phyloP scores from a whole-genome alignment of 2,329 filamentous ascomycete genomes.

The Gliomastix tumulicola region DNA sequence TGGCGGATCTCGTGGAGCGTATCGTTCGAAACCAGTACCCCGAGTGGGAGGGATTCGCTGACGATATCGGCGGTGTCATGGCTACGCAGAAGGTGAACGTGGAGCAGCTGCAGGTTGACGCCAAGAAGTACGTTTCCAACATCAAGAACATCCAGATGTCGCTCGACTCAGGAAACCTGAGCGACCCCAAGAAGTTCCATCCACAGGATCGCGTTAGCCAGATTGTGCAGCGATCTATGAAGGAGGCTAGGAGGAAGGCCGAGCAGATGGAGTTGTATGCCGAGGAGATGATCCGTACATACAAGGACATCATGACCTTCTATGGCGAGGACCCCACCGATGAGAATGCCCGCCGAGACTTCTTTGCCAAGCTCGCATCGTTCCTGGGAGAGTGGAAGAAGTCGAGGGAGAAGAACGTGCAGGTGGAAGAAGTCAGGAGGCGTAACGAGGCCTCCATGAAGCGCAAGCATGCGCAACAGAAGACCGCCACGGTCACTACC shows the following conservation, averaged over 20 bases:
- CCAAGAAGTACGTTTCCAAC: constrained; percentile 88
- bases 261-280: constrained; percentile 93
- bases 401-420: constrained; percentile 86
- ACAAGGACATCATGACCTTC: constrained; percentile 92
- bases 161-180: constrained; percentile 87
- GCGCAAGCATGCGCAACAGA: constrained; percentile 72
- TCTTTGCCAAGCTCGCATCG: constrained; percentile 86
- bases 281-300: constrained; percentile 85
- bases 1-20: constrained; percentile 91
- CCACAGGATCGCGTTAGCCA: constrained; percentile 92
- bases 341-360: constrained; percentile 88
- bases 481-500: constrained; percentile 44
- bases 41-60: constrained; percentile 83
- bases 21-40: constrained; percentile 96
- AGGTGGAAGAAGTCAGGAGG: constrained; percentile 72
- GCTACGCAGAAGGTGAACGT: constrained; percentile 86
- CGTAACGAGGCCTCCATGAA: constrained; percentile 91
- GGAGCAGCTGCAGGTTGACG: constrained; percentile 81
- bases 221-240: constrained; percentile 89
- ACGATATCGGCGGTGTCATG: constrained; percentile 77
- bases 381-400: constrained; percentile 96
- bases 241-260: constrained; percentile 90
- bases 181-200: constrained; percentile 96
- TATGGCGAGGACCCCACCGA: constrained; percentile 92
- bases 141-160: constrained; percentile 90